Evolutionary conservation across 2,329 filamentous ascomycete species (phyloP).

Genomic region (Colletotrichum kahawae): DNA sequence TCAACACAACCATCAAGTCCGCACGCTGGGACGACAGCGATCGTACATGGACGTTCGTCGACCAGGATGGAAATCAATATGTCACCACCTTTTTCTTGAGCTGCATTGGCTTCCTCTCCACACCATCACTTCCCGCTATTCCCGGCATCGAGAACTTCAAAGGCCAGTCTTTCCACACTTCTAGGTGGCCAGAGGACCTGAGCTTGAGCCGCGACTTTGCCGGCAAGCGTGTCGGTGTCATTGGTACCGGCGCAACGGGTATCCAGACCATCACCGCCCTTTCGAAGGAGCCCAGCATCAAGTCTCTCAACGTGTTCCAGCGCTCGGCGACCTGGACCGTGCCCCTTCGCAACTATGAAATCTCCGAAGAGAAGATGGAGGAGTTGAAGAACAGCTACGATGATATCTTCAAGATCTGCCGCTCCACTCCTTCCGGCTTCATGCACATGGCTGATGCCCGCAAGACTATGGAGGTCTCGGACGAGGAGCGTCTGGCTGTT

Average conservation of each 20-base stretch:
- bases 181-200: conserved; percentile 20
- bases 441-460: conserved; percentile 32
- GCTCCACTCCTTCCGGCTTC: conserved; percentile 30
- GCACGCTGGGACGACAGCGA: neutral
- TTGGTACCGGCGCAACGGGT: conserved; percentile 36
- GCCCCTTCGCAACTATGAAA: conserved; percentile 38
- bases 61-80: neutral
- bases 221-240: conserved; percentile 32
- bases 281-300: conserved; percentile 28
- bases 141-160: conserved; percentile 25
- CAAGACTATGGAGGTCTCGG: conserved; percentile 31
- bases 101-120: conserved; percentile 27
- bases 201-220: conserved; percentile 14
- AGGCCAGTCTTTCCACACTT: conserved; percentile 24
- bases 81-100: neutral
- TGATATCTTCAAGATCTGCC: conserved; percentile 31
- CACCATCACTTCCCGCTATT: conserved; percentile 38
- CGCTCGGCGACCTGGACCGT: conserved; percentile 42
- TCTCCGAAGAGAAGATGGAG: conserved; percentile 40
- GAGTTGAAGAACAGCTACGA: conserved; percentile 38
- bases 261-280: conserved; percentile 34
- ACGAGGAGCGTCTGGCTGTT: conserved; percentile 38
- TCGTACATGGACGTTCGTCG: neutral
- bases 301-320: conserved; percentile 36
- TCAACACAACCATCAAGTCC: neutral